Percentiles rank a stretch among this genome's conserved stretches.
Conservation (phyloP, 805 yeast genomes). For the Schwanniomyces polymorphus region DNA sequence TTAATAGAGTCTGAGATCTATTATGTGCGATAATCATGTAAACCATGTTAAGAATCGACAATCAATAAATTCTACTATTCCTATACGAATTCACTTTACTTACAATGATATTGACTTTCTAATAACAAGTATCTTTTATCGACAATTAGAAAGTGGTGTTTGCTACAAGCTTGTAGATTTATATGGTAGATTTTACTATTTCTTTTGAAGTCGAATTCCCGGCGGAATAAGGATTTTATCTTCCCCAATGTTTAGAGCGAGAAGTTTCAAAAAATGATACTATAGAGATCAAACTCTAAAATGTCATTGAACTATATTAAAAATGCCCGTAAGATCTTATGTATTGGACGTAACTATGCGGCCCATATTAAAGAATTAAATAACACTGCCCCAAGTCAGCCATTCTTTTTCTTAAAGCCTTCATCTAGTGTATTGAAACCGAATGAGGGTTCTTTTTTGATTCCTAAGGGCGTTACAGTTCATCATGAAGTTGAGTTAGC, state of each 20-base stretch:
- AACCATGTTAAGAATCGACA: no score
- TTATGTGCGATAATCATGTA: no score
- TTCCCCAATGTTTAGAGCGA: neutral
- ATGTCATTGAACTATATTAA: conserved; percentile 58
- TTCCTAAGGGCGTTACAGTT: conserved; percentile 77
- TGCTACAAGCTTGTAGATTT: no score
- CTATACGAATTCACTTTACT: no score
- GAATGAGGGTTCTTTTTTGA: conserved; percentile 69
- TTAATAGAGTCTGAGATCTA: no score
- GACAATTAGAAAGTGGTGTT: no score
- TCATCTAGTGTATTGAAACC: conserved; percentile 66
- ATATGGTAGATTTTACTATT: no score
- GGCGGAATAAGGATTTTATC: no score
- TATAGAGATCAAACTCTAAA: neutral
- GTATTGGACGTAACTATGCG: conserved; percentile 97
- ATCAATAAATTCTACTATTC: no score
- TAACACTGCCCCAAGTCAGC: conserved; percentile 78
- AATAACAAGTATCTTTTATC: no score
- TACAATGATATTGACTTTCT: no score
- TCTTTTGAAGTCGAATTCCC: no score
- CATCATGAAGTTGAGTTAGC: conserved; percentile 97
- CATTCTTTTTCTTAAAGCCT: conserved; percentile 93
- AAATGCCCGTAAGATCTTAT: conserved; percentile 74
- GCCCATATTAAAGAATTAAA: conserved; percentile 91
- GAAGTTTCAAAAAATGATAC: neutral